A percentile compares a stretch with the other conserved stretches of the same genome.
phyloP scores from a whole-genome alignment of 495 filamentous ascomycete species.

The Podospora pseudopauciseta region DNA sequence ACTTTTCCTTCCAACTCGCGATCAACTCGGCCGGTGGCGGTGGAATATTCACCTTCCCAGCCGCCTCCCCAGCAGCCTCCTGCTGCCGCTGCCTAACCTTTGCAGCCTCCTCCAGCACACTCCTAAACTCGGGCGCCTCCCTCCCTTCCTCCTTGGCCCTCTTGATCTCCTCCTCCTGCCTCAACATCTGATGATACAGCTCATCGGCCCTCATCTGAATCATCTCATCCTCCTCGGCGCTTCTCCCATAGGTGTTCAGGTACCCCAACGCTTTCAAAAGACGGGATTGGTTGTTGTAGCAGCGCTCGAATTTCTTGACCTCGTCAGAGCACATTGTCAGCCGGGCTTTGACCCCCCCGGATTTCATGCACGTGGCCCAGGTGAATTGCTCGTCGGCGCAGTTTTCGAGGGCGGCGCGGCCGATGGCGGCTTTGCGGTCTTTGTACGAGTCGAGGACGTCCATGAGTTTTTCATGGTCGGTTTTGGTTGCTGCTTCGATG shows the following conservation, averaged over 20 bases:
- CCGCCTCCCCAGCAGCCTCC: slow-evolving; percentile 5
- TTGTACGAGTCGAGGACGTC: slow-evolving; percentile 82
- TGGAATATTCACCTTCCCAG: slow-evolving; percentile 10
- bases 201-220: slow-evolving; percentile 95
- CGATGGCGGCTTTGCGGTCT: slow-evolving; percentile 71
- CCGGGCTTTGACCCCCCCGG: slow-evolving; percentile 55
- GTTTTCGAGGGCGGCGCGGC: slow-evolving; percentile 84
- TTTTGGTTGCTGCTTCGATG: slow-evolving; percentile 60
- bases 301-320: slow-evolving; percentile 68
- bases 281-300: slow-evolving; percentile 79
- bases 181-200: slow-evolving; percentile 79
- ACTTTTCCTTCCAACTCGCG: slow-evolving; percentile 47
- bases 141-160: slow-evolving; percentile 61
- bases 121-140: slow-evolving; percentile 47
- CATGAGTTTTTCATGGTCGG: slow-evolving; percentile 66
- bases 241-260: slow-evolving; percentile 59
- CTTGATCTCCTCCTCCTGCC: slow-evolving; percentile 66
- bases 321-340: slow-evolving; percentile 72
- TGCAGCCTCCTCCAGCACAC: slow-evolving; percentile 26
- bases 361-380: slow-evolving; percentile 69
- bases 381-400: slow-evolving; percentile 80
- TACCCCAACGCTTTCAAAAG: slow-evolving; percentile 92
- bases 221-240: slow-evolving; percentile 68
- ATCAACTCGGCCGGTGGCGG: slow-evolving; percentile 36
- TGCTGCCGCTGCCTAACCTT: slow-evolving; percentile 30